These are phyloP conservation scores for Colletotrichum musicola DNA, from an alignment of 2,329 filamentous ascomycete species.

Conservation along the genomic window DNA sequence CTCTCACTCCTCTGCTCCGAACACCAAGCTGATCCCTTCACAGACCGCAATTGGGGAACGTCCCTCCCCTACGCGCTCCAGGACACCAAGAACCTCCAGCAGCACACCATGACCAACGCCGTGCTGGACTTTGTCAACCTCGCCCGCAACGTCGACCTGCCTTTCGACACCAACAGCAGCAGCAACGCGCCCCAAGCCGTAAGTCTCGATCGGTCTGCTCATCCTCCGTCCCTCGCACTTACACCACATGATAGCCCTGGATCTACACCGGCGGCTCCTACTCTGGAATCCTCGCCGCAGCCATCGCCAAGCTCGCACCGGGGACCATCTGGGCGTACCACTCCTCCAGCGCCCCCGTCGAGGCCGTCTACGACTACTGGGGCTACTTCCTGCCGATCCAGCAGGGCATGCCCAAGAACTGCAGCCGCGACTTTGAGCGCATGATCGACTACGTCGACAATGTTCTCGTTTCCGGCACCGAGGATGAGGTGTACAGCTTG, in stretches of 20 bases:
- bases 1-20: not conserved
- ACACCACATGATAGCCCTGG: constrained; percentile 59
- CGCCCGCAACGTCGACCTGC: constrained; percentile 63
- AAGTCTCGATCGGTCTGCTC: constrained; percentile 12
- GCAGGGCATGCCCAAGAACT: constrained; percentile 70
- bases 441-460: constrained; percentile 68
- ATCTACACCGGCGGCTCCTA: constrained; percentile 69
- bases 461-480: constrained; percentile 56
- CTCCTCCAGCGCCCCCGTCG: constrained; percentile 66
- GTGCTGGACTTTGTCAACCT: constrained; percentile 67
- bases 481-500: constrained; percentile 55
- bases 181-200: constrained; percentile 64
- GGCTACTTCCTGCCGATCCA: constrained; percentile 69
- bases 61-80: constrained; percentile 65
- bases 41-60: constrained; percentile 69
- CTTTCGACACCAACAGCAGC: constrained; percentile 61
- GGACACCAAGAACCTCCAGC: constrained; percentile 65
- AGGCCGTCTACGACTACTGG: constrained; percentile 70
- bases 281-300: constrained; percentile 66
- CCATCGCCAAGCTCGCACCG: constrained; percentile 64
- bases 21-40: not conserved
- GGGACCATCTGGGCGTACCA: constrained; percentile 73
- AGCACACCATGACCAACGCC: constrained; percentile 65
- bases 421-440: constrained; percentile 63
- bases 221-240: not conserved